These are phyloP conservation scores for Fusarium poae DNA, from an alignment of 2,329 filamentous ascomycete genomes.

Conservation along the genomic window DNA sequence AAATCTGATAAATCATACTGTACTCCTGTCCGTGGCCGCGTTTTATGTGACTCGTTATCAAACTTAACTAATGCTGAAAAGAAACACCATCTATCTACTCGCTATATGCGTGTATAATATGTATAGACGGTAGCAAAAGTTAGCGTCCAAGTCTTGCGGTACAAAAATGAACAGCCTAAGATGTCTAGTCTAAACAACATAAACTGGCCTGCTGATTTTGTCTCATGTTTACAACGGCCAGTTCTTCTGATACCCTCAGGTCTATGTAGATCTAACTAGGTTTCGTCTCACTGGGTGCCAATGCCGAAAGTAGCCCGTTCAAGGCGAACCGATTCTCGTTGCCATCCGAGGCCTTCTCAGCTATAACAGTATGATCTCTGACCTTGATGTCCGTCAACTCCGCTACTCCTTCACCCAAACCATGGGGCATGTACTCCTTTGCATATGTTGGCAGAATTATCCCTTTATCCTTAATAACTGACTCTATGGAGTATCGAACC, in stretches of 20 bases:
- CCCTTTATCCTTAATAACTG: slow-evolving; percentile 11
- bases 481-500: slow-evolving; percentile 26
- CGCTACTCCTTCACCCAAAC: neutral
- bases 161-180: no score
- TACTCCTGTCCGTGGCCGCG: neutral
- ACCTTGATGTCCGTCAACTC: slow-evolving; percentile 24
- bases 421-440: slow-evolving; percentile 16
- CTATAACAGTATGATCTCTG: slow-evolving; percentile 30
- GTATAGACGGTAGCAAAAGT: no score
- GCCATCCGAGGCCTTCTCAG: slow-evolving; percentile 1
- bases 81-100: neutral
- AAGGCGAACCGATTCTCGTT: slow-evolving; percentile 5
- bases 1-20: neutral
- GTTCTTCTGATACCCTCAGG: no score
- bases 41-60: neutral
- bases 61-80: neutral
- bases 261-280: neutral
- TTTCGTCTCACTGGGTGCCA: slow-evolving; percentile 1
- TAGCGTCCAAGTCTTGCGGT: no score
- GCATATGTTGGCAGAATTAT: slow-evolving; percentile 23
- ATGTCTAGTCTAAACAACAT: no score
- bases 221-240: no score
- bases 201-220: no score
- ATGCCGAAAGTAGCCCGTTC: slow-evolving; percentile 20
- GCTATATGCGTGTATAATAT: neutral